Base-by-base conservation (phyloP, 352 stramenopile genomes). In the Peronospora belbahrii region DNA sequence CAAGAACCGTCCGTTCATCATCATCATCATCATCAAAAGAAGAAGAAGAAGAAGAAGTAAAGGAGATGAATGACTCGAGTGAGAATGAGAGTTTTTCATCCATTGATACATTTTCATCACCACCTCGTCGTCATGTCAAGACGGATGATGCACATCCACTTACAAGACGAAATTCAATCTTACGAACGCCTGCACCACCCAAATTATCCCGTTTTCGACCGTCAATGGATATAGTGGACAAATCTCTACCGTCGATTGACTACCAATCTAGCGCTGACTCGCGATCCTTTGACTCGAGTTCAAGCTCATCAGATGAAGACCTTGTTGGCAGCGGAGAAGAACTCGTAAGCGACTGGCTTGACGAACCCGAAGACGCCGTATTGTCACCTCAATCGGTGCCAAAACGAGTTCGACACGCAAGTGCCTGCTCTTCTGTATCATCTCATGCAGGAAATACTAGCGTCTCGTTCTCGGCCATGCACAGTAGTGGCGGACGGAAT, bases 291-390 rank as follows among this genome's bases (percentile, higher is more conserved):
- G 57, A 68, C 25, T 74, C 68, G 6, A 70, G 60, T 34, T 69
- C 59, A n/a, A 69, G 60, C 22, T 68, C 59, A 0, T 66, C 56
- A 9, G 67, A 79, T 43, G 55, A 71, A 13, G 70, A 81, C 1
- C 51, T 70, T 3, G 33, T 58, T 3, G 52, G 51, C 44, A 70
- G 56, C 28, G 60, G 58, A 0, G 75, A 84, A 20, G 78, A 86
- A 15, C 41, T 83, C 2, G 62, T 89, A 10, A 80, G 64, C 42
- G 78, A 89, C 55, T 89, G 78, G 78, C 75, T 89, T 14, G 78
- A 85, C 56, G 78, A 87, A 24, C 69, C 70, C 0, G 67, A 85
- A 18, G 71, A 84, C 43, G 70, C 70, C 0, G 53, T 86, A 25
- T 52, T 83, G 31, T 76, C 77, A 10, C 74, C 74, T 23, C 67